A percentile compares a stretch with the other conserved stretches of the same genome.
These are phyloP conservation scores for Pichia cabralensis DNA, from an alignment of 805 yeast genomes.

Conservation along the genomic window DNA sequence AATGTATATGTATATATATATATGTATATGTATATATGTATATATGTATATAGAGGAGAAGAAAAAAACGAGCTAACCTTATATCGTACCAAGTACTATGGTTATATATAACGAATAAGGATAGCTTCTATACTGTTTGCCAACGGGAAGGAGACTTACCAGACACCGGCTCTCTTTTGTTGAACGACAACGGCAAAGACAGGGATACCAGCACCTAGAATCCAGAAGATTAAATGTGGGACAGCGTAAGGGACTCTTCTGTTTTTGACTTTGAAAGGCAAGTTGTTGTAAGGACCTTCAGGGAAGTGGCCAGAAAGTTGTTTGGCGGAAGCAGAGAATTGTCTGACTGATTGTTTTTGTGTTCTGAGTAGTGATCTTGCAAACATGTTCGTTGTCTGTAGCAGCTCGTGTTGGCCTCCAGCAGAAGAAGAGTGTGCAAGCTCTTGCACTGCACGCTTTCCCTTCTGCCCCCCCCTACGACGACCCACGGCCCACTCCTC, in stretches of 20 bases:
- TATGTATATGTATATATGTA: too few species aligned
- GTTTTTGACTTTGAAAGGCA: slow-evolving; percentile 91
- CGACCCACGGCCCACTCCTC: too few species aligned
- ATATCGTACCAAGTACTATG: too few species aligned
- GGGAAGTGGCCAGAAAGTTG: slow-evolving; percentile 36
- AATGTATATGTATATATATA: too few species aligned
- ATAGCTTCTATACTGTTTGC: too few species aligned
- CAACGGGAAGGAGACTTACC: too few species aligned
- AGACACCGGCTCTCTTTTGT: slow-evolving; percentile 75
- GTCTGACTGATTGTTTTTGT: slow-evolving; percentile 29
- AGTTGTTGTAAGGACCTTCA: slow-evolving; percentile 81
- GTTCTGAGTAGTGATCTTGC: slow-evolving; percentile 22
- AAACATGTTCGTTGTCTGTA: slow-evolving; percentile 15
- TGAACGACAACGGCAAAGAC: slow-evolving; percentile 72
- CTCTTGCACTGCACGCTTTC: too few species aligned
- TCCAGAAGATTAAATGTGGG: slow-evolving; percentile 73
- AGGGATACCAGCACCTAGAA: slow-evolving; percentile 62
- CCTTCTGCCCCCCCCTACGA: too few species aligned
- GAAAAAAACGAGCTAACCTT: too few species aligned
- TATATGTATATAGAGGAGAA: too few species aligned
- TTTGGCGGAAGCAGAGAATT: slow-evolving; percentile 43
- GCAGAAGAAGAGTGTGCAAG: neutral
- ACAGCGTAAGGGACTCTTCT: slow-evolving; percentile 85
- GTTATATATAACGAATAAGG: neutral
- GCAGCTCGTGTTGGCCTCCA: neutral